Base-by-base conservation (phyloP, 1,139 yeast species). In the Yamadazyma siamensis region DNA sequence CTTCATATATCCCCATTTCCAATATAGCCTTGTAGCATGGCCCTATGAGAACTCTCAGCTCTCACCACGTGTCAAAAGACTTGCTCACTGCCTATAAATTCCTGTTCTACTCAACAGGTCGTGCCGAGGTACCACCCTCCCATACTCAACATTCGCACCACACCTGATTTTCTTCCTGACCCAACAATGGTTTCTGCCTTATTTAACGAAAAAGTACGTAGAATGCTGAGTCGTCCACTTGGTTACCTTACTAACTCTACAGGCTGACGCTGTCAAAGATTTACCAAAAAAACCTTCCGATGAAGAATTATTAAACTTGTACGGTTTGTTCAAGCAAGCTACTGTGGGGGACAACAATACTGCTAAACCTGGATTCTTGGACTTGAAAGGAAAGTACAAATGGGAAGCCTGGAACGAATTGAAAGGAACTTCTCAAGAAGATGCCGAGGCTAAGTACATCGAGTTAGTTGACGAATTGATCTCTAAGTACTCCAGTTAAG, bases 351-450 rank as follows among this genome's bases (percentile, higher is more conserved):
- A 91, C 75, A 85, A 85, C 71, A 74, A 71, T 59, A 83, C 94
- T 39, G 65, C 77, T 38, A 83, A 83, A 62, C 85, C 95, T 34
- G 94, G 96, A 43, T 65, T 85, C 43, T 86, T 89, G 61, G 95
- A 89, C 66, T 75, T 91, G 66, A 85, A 84, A 71, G 96, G 91
- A 49, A 89, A 91, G 66, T 85, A 85, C 77, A 91, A 91, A 75
- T 91, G 97, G 97, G 89, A 87, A 59, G 75, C 96, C 12, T 91
- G 98, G 98, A 82, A 80, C 52, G 80, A 80, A 49, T 69, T 81
- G 51, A 82, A 86, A 68, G 98, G 97, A 35, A 75, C 75, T 38
- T 62, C 87, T 32, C 85, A 83, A 62, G 95, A 80, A 47, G 96
- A 88, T 19, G 99, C 99, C 41, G 97, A 89, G 70, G 48, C 74